phyloP scores from a whole-genome alignment of 2,329 filamentous ascomycete genomes.

The Pseudocercospora fijiensis region DNA sequence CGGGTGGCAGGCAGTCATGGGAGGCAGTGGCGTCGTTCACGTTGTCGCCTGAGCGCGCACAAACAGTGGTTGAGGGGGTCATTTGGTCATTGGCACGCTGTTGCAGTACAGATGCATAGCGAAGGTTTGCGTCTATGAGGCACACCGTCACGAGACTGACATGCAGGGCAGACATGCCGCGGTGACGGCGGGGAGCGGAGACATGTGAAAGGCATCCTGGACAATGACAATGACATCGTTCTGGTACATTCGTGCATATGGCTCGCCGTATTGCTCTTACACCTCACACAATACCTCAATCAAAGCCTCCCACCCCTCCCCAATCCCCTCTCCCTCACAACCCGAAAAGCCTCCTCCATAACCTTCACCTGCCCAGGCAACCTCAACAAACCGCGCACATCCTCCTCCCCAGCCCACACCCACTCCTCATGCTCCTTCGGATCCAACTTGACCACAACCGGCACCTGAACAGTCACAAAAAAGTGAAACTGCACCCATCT shows the following conservation, averaged over 20 bases:
- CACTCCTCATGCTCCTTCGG: slow-evolving; percentile 19
- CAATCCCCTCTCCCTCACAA: slow-evolving; percentile 5
- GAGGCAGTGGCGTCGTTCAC: background rate
- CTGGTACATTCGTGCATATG: background rate
- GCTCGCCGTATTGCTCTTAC: background rate
- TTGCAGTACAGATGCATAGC: background rate
- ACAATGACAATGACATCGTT: background rate
- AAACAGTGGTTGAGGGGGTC: background rate
- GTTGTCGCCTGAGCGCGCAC: background rate
- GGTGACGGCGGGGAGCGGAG: background rate
- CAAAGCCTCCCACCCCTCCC: background rate
- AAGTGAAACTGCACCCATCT: slow-evolving; percentile 15
- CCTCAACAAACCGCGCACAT: slow-evolving; percentile 5
- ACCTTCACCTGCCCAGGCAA: slow-evolving; percentile 11
- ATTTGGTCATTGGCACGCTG: slow-evolving; percentile 1
- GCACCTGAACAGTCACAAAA: slow-evolving; percentile 10
- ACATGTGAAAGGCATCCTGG: background rate
- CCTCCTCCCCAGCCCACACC: slow-evolving; percentile 10
- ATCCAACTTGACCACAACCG: slow-evolving; percentile 12
- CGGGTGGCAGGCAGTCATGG: background rate
- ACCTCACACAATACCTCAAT: too few species aligned
- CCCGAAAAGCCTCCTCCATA: slow-evolving; percentile 15
- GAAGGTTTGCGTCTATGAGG: slow-evolving; percentile 5
- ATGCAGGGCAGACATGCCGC: background rate
- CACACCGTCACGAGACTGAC: background rate